A percentile compares a stretch with the other conserved stretches of the same genome.
phyloP scores from a whole-genome alignment of 2,329 filamentous ascomycete species.

The Alternaria triticimaculans region DNA sequence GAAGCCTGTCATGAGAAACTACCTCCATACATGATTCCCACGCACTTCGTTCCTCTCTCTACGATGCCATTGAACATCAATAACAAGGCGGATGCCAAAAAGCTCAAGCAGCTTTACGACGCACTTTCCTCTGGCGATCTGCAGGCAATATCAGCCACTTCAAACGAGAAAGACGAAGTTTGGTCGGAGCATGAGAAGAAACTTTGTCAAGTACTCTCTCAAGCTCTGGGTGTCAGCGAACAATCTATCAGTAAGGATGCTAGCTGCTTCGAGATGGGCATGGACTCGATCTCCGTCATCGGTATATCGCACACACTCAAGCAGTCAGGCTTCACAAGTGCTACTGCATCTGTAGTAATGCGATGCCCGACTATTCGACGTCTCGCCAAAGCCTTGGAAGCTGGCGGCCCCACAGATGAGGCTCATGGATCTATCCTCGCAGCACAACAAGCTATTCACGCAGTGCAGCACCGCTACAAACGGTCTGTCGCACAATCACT shows the following conservation, averaged over 20 bases:
- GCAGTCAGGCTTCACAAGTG: constrained; percentile 64
- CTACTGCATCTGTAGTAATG: constrained; percentile 72
- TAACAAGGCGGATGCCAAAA: constrained; percentile 84
- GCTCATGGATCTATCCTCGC: constrained; percentile 51
- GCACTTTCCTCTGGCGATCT: constrained; percentile 66
- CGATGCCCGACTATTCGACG: constrained; percentile 57
- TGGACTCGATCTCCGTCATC: constrained; percentile 87
- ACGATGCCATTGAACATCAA: constrained; percentile 82
- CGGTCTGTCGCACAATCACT: constrained; percentile 62
- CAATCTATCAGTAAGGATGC: constrained; percentile 60
- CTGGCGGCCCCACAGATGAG: not conserved
- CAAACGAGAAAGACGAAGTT: constrained; percentile 22
- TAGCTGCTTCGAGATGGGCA: constrained; percentile 83
- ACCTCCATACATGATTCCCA: constrained; percentile 89
- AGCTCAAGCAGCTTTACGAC: constrained; percentile 70
- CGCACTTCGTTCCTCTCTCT: constrained; percentile 75
- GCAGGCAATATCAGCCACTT: constrained; percentile 57
- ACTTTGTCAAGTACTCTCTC: constrained; percentile 62
- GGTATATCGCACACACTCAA: constrained; percentile 71
- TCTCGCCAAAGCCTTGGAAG: constrained; percentile 46
- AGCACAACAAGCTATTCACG: constrained; percentile 66
- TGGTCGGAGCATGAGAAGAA: constrained; percentile 51
- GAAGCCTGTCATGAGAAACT: constrained; percentile 72
- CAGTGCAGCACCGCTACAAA: constrained; percentile 68
- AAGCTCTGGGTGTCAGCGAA: constrained; percentile 57